Percentiles rank a stretch among this genome's conserved stretches.
Conservation (phyloP, 768 basidiomycete genomes). For the Tricholoma saponaceum region DNA sequence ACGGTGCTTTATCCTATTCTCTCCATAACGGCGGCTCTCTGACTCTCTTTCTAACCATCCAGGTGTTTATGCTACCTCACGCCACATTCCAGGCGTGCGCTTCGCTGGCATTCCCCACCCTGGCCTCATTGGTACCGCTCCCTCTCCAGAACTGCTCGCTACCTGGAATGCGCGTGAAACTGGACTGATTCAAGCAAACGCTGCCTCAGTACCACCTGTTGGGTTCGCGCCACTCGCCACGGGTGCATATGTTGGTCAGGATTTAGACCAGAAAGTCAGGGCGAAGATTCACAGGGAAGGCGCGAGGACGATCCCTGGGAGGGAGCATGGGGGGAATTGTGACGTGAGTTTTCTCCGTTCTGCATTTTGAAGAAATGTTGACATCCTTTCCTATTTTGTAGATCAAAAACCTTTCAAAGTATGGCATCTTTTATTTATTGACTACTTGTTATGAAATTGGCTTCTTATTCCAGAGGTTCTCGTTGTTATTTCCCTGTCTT, state of each 20-base stretch:
- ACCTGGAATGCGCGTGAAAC: conserved; percentile 75
- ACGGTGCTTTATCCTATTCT: conserved; percentile 35
- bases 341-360: conserved; percentile 39
- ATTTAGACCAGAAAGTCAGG: conserved; percentile 39
- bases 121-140: conserved; percentile 73
- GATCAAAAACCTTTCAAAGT: conserved; percentile 77
- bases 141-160: conserved; percentile 65
- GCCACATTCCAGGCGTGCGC: conserved; percentile 75
- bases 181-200: conserved; percentile 52
- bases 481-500: conserved; percentile 78
- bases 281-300: conserved; percentile 61
- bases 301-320: conserved; percentile 68
- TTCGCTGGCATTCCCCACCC: conserved; percentile 79
- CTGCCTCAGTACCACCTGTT: conserved; percentile 53
- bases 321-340: conserved; percentile 81
- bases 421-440: background rate
- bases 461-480: conserved; percentile 44
- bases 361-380: background rate
- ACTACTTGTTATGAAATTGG: background rate
- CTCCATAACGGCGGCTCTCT: background rate
- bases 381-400: conserved; percentile 19
- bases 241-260: conserved; percentile 70
- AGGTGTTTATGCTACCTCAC: conserved; percentile 70
- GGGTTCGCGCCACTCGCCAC: conserved; percentile 57
- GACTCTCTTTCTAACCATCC: background rate